Conservation (phyloP, 768 basidiomycete genomes). For the Trametes gibbosa region DNA sequence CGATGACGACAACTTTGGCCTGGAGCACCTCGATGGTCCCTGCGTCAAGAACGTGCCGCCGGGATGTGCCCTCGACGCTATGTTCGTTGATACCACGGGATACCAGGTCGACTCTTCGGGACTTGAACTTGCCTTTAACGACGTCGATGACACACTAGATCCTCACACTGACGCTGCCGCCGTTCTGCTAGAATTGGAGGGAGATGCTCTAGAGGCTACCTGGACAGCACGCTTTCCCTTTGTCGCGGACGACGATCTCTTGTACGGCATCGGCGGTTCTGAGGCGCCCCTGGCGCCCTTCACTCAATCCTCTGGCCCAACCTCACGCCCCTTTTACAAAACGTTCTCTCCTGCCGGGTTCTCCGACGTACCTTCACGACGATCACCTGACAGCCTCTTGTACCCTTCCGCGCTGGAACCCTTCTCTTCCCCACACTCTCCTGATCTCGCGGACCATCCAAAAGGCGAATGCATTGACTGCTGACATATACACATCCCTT, state of each 20-base stretch:
- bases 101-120: not conserved
- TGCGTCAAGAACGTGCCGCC: not conserved
- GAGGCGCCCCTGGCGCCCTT: not conserved
- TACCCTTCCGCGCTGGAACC: not conserved
- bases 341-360: too few relatives aligned
- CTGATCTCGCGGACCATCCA: not conserved
- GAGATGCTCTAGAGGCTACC: not conserved
- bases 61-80: not conserved
- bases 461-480: too few relatives aligned
- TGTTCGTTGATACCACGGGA: not conserved
- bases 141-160: not conserved
- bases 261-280: slow-evolving; percentile 2
- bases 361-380: not conserved
- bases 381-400: slow-evolving; percentile 5
- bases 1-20: slow-evolving; percentile 10
- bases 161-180: not conserved
- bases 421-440: not conserved
- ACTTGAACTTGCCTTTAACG: not conserved
- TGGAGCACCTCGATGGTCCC: not conserved
- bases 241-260: slow-evolving; percentile 11
- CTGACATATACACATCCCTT: not conserved
- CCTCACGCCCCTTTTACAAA: not conserved
- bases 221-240: slow-evolving; percentile 1
- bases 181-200: not conserved
- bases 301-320: not conserved